Base-by-base conservation (phyloP, 2,329 filamentous ascomycete species). In the Dactylellina drechsleri region DNA sequence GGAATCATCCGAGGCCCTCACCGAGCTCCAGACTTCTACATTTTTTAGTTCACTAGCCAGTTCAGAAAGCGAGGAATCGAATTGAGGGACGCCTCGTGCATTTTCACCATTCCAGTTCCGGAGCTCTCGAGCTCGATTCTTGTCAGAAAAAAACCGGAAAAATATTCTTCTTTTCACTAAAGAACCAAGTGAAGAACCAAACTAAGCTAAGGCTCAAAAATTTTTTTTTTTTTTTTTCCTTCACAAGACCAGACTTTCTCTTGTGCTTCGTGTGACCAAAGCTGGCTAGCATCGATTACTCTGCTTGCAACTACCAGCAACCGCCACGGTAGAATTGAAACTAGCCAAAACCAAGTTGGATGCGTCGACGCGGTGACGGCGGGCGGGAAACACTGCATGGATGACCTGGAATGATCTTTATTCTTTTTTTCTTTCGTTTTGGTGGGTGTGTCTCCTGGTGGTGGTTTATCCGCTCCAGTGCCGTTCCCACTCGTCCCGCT, bases 91-190 rank as follows among this genome's bases (percentile, higher is more conserved):
- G 18, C 41, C 23, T 15, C 40, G 15, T 12, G 16, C 13, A 2
- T 12, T 36, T 36, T 36, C 28, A 45, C 54, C 36, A 45, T 58
- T 23, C 57, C 57, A 20, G 8, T 49, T 60, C 57, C 57, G 57
- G 57, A 60, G 57, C 57, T 60, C 57, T 13, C 49, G 57, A 60
- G 57, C 41, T 58, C 53, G 13, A 57, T 8, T 10, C 31, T 36
- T 8, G 5, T 36, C 31, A 36, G 31, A 36, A 36, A 36, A 36
- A 3, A 3, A 3, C 31, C 31, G 6, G 31, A 36, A 10, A 7
- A 36, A 36, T 36, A 36, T 2, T 36, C 31, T 10, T 7, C 31
- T 4, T 7, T 36, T 36, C 2, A 36, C 6, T 7, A 5, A 36
- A 36, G 6, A 36, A 36, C 31, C 10, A 7, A 36, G 1, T 7